phyloP scores from a whole-genome alignment of 179 eudicot species.

The Beta corolliflora region DNA sequence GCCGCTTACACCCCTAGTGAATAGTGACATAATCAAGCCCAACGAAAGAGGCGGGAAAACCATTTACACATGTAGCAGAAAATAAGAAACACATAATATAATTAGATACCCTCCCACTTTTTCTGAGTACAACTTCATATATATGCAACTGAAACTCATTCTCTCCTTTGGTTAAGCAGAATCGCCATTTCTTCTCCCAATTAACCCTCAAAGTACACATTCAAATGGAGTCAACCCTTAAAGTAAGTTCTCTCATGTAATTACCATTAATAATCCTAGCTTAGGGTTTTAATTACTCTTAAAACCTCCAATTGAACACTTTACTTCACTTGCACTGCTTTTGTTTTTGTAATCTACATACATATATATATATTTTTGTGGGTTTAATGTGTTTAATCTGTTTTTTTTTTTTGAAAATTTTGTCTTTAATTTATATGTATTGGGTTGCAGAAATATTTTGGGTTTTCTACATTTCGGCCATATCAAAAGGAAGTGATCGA shows the following conservation, averaged over 20 bases:
- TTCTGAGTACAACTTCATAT: too few relatives aligned
- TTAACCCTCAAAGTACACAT: neutral
- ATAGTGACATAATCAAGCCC: too few relatives aligned
- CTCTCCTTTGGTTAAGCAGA: too few relatives aligned
- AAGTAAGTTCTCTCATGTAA: neutral
- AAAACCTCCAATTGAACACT: neutral
- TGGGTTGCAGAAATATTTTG: slow-evolving; percentile 61
- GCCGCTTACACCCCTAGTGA: too few relatives aligned
- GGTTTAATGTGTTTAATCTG: neutral
- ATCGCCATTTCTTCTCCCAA: neutral
- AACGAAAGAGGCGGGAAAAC: too few relatives aligned
- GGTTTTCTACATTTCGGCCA: slow-evolving; percentile 58
- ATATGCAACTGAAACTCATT: too few relatives aligned
- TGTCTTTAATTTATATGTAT: neutral
- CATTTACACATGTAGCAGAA: too few relatives aligned
- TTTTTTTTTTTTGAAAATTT: neutral
- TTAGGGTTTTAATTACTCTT: neutral
- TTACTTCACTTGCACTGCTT: neutral
- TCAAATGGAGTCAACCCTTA: slow-evolving; percentile 1
- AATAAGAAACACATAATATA: too few relatives aligned
- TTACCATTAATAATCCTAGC: too few relatives aligned
- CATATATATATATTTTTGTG: neutral
- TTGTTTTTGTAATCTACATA: neutral
- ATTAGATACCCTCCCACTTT: too few relatives aligned
- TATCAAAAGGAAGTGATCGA: slow-evolving; percentile 76